Percentiles rank a stretch among this genome's conserved stretches.
These are phyloP conservation scores for Geranium brycei DNA, from an alignment of 345 rosid genomes.

Conservation along the genomic window DNA sequence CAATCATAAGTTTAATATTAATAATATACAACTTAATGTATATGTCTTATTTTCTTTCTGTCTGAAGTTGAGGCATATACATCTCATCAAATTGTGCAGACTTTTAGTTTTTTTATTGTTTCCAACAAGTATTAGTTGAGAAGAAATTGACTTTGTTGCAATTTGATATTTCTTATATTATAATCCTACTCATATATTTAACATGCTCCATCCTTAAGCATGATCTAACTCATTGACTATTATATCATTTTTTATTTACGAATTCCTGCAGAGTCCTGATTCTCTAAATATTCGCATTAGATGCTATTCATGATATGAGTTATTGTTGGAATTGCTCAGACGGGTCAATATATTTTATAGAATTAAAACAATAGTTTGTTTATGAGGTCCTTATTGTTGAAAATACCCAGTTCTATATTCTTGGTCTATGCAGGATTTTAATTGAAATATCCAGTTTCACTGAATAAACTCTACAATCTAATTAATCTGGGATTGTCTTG, in stretches of 20 bases:
- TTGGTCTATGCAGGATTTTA: not conserved
- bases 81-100: not conserved
- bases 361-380: not conserved
- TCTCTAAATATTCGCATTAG: not conserved
- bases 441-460: not conserved
- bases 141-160: not conserved
- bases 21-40: not conserved
- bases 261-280: no score
- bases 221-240: conserved; percentile 6
- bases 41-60: not conserved
- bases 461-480: not conserved
- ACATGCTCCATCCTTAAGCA: not conserved
- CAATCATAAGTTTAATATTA: no score
- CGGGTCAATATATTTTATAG: not conserved
- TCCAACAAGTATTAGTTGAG: not conserved
- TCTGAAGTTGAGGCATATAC: not conserved
- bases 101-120: not conserved
- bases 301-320: not conserved
- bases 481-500: not conserved
- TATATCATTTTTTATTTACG: not conserved
- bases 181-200: not conserved
- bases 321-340: not conserved
- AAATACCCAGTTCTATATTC: not conserved
- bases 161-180: not conserved
- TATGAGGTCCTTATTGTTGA: no score